Evolutionary conservation across 2,329 filamentous ascomycete species (phyloP), one percentile per base, ranked within the genome.

Genomic region (Sporothrix protearum): DNA sequence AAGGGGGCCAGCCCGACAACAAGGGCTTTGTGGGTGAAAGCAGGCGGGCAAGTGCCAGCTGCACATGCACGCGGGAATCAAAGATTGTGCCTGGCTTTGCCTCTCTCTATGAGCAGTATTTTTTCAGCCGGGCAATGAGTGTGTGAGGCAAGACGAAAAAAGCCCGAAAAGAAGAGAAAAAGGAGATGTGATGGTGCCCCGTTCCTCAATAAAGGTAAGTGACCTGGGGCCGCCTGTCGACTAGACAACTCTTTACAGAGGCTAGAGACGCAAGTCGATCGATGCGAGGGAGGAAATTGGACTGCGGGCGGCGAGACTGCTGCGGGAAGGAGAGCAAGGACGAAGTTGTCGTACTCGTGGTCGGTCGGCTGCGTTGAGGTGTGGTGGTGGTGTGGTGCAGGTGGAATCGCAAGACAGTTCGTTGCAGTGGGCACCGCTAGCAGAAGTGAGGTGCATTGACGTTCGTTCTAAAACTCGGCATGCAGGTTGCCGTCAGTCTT

Each of bases 351-450:
- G 59, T 25, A 28, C 36, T 42, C 59, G 36, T 16, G 22, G 55
- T 19, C 30, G 19, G 55, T 39, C 33, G 22, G n/a, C 36, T 45
- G 59, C 8, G 59, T 45, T 64, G 36, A 22, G 22, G 57, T n/a
- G 33, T 63, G 55, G 55, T 61, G 57, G 61, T 66, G 61, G 47
- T 39, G 61, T 66, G 61, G 42, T 49, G 42, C 45, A 49, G 63
- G 63, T 66, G 63, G 63, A 49, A 66, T 66, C 14, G 63, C 39
- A 49, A 49, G 63, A 49, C 63, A 66, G 63, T 66, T 42, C 63
- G 63, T 66, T 66, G 63, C 63, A 66, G 63, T 42, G 42, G 42
- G 42, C 39, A 66, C 63, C 63, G 28, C 63, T 66, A 66, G 39
- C 42, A 19, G 63, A 49, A 22, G 63, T 66, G 45, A 66, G 42